phyloP scores from a whole-genome alignment of 2,329 filamentous ascomycete species.

The Hypoxylon sp. region DNA sequence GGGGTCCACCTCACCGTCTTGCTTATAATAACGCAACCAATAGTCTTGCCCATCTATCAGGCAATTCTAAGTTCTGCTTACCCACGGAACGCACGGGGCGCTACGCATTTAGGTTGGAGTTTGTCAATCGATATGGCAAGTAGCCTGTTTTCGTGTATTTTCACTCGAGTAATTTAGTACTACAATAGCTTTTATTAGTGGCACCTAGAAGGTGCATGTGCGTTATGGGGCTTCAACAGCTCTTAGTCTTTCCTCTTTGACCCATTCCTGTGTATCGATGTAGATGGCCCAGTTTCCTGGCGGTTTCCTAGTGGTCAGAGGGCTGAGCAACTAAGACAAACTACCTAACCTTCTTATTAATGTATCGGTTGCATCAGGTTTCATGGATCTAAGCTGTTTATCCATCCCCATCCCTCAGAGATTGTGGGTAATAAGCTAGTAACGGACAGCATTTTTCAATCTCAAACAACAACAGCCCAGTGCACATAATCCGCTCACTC shows the following conservation, averaged over 20 bases:
- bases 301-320: constrained; percentile 3
- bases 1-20: background rate
- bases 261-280: background rate
- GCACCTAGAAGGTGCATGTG: constrained; percentile 2
- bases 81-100: constrained; percentile 9
- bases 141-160: background rate
- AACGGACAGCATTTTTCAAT: constrained; percentile 35
- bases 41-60: background rate
- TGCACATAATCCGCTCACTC: constrained; percentile 40
- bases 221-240: constrained; percentile 9
- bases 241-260: constrained; percentile 2
- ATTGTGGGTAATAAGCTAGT: constrained; percentile 38
- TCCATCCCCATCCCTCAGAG: constrained; percentile 19
- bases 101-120: constrained; percentile 4
- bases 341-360: constrained; percentile 4
- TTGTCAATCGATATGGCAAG: constrained; percentile 1
- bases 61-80: constrained; percentile 1
- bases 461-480: constrained; percentile 33
- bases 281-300: too few relatives aligned
- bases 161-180: background rate
- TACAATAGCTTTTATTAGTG: constrained; percentile 23
- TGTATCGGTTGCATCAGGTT: constrained; percentile 40
- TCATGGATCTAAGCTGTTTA: constrained; percentile 41
- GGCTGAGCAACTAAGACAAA: constrained; percentile 15
- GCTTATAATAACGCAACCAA: constrained; percentile 2